Evolutionary conservation across 305 asterid genomes (phyloP).

Genomic region (Fraxinus sp.): DNA sequence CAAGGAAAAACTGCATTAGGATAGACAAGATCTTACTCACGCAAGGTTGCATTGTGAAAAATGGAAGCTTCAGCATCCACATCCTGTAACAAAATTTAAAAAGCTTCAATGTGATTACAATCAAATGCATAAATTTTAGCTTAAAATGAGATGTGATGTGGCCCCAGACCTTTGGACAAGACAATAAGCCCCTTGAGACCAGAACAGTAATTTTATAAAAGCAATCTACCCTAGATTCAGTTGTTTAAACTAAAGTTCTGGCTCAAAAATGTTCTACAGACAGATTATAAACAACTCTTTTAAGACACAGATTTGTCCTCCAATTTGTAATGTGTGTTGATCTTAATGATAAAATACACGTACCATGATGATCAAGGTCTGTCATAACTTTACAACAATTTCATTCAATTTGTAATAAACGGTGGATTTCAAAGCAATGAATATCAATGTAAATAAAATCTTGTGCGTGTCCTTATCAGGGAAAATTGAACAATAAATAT

Average conservation of each 20-base stretch:
- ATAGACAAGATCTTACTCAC: slow-evolving; percentile 58
- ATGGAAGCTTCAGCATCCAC: slow-evolving; percentile 92
- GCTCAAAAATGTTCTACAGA: neutral
- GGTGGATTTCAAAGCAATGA: neutral
- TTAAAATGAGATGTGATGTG: neutral
- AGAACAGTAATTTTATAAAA: neutral
- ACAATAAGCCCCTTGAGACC: neutral
- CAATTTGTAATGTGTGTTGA: neutral
- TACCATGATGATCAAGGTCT: neutral
- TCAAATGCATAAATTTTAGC: slow-evolving; percentile 17
- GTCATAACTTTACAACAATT: neutral
- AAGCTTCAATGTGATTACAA: slow-evolving; percentile 23
- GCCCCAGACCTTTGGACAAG: neutral
- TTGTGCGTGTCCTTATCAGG: neutral
- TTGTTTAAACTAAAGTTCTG: neutral
- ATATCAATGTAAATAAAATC: neutral
- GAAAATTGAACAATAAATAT: neutral
- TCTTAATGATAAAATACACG: neutral
- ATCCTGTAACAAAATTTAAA: slow-evolving; percentile 52
- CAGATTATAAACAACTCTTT: neutral
- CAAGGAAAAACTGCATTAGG: slow-evolving; percentile 6
- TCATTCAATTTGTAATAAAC: neutral
- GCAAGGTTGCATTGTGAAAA: slow-evolving; percentile 86
- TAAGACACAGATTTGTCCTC: neutral
- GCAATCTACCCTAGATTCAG: neutral